phyloP scores from a whole-genome alignment of 192 early-diverging fungal species.

The Linnemannia elongata region DNA sequence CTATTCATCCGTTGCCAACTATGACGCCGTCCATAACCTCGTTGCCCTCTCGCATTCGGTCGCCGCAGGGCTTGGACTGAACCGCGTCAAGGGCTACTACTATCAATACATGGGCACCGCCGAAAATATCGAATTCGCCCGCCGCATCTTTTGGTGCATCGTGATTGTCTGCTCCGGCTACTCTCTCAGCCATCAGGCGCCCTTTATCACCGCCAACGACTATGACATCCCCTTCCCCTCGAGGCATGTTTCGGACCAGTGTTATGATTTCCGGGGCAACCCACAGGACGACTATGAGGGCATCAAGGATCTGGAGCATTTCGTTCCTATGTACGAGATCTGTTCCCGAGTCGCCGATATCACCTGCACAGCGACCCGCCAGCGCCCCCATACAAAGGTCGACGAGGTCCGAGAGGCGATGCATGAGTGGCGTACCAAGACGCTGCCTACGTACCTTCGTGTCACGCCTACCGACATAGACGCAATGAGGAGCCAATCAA shows the following conservation, averaged over 20 bases:
- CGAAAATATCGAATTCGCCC: constrained; percentile 38
- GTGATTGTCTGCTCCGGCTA: constrained; percentile 54
- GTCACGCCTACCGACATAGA: constrained; percentile 35
- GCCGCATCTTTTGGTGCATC: constrained; percentile 48
- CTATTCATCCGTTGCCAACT: constrained; percentile 43
- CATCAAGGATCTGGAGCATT: constrained; percentile 38
- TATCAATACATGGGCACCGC: constrained; percentile 31
- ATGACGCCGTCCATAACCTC: constrained; percentile 51
- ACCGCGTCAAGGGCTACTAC: constrained; percentile 37
- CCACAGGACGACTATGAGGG: constrained; percentile 49
- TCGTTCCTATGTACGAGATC: constrained; percentile 53
- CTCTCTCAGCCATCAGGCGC: constrained; percentile 53
- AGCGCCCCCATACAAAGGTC: constrained; percentile 46
- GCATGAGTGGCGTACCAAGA: constrained; percentile 36
- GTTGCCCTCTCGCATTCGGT: constrained; percentile 45
- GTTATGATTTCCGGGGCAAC: constrained; percentile 19
- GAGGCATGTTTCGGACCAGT: constrained; percentile 17
- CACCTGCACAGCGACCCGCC: constrained; percentile 43
- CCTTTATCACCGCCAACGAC: constrained; percentile 53
- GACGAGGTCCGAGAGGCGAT: constrained; percentile 38
- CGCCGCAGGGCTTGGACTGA: constrained; percentile 23
- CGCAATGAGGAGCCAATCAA: constrained; percentile 31
- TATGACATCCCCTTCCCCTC: constrained; percentile 44
- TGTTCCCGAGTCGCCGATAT: constrained; percentile 39
- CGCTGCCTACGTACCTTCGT: constrained; percentile 23